A percentile compares a stretch with the other conserved stretches of the same genome.
These are phyloP conservation scores for Pycnococcus provasolii DNA, from an alignment of 139 green algal species.

Conservation along the genomic window DNA sequence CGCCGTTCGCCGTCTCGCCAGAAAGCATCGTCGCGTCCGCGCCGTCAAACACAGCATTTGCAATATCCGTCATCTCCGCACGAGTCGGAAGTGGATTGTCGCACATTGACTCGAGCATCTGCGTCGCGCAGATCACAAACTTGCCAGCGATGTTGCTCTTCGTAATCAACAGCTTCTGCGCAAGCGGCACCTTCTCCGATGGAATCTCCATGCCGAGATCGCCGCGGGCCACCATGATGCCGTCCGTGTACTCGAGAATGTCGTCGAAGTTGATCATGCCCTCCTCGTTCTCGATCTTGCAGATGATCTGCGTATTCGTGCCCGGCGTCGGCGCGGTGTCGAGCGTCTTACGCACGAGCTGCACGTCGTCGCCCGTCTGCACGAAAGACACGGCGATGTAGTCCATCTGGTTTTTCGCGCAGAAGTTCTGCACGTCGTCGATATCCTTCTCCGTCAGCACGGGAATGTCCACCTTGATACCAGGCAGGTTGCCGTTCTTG, in stretches of 20 bases:
- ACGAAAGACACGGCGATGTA: slow-evolving; percentile 53
- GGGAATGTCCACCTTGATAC: slow-evolving; percentile 41
- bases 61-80: slow-evolving; percentile 37
- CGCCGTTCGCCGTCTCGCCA: slow-evolving; percentile 30
- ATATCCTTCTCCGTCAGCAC: slow-evolving; percentile 36
- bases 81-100: slow-evolving; percentile 28
- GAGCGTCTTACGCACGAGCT: slow-evolving; percentile 49
- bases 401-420: slow-evolving; percentile 34
- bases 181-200: slow-evolving; percentile 23
- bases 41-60: slow-evolving; percentile 39
- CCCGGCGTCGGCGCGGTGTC: slow-evolving; percentile 29
- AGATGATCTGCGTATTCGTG: slow-evolving; percentile 51
- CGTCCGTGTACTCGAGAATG: slow-evolving; percentile 52
- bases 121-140: slow-evolving; percentile 36
- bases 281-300: slow-evolving; percentile 64
- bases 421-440: slow-evolving; percentile 40
- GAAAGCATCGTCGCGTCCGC: slow-evolving; percentile 30
- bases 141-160: slow-evolving; percentile 29
- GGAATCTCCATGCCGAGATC: slow-evolving; percentile 62
- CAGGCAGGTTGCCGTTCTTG: slow-evolving; percentile 36
- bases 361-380: slow-evolving; percentile 45
- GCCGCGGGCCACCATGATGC: slow-evolving; percentile 62
- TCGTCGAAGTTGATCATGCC: slow-evolving; percentile 52
- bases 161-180: slow-evolving; percentile 29
- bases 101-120: slow-evolving; percentile 42